Conservation (phyloP, 768 basidiomycete species). For the Podaxis sp. region DNA sequence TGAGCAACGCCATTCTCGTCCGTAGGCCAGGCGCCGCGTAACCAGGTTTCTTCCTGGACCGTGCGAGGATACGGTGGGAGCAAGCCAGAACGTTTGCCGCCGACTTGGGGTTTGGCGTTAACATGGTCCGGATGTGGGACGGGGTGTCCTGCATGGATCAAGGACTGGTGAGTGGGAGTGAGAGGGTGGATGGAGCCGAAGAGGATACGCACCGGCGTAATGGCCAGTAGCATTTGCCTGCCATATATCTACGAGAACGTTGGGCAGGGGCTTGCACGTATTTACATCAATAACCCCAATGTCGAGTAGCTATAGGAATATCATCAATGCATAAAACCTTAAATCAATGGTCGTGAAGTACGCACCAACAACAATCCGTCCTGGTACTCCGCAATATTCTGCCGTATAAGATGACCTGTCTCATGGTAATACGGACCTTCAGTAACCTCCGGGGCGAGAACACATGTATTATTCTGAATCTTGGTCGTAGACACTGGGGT, state of each 20-base stretch:
- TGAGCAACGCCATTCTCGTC: conserved; percentile 48
- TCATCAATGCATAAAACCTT: background rate
- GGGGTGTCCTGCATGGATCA: conserved; percentile 36
- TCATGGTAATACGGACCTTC: conserved; percentile 53
- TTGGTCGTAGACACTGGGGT: conserved; percentile 40
- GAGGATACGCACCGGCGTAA: conserved; percentile 37
- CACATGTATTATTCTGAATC: conserved; percentile 52
- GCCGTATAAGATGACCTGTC: conserved; percentile 44
- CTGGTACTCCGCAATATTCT: conserved; percentile 52
- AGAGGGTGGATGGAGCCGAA: background rate
- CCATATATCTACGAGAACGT: conserved; percentile 58
- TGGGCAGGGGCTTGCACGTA: conserved; percentile 49
- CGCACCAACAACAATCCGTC: conserved; percentile 44
- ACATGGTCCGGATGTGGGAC: conserved; percentile 37
- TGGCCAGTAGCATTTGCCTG: conserved; percentile 52
- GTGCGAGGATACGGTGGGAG: conserved; percentile 42
- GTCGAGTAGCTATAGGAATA: conserved; percentile 35
- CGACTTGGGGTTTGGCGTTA: conserved; percentile 41
- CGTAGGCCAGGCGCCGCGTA: conserved; percentile 52
- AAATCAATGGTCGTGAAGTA: background rate
- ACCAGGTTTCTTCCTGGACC: conserved; percentile 36
- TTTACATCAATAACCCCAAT: conserved; percentile 57
- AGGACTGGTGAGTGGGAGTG: background rate
- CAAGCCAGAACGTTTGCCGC: conserved; percentile 40
- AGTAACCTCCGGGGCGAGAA: conserved; percentile 48